Conservation (phyloP, 345 rosid genomes). For the Excoecaria cochinchinensis region DNA sequence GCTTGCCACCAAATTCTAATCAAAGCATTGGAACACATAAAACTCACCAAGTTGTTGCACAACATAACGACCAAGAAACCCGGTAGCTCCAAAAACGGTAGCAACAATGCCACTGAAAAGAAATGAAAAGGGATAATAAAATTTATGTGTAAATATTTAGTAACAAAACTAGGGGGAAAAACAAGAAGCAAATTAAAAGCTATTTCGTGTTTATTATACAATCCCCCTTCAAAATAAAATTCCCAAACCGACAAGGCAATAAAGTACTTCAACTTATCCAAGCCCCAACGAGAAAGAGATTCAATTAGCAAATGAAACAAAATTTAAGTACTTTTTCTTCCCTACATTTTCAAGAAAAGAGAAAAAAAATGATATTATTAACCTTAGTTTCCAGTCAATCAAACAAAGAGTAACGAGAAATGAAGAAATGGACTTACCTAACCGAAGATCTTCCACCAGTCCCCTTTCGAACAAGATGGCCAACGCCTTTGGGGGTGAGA, state of each 20-base stretch:
- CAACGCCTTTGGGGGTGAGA: constrained; percentile 59
- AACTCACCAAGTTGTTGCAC: constrained; percentile 97
- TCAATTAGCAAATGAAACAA: neutral
- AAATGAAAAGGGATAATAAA: neutral
- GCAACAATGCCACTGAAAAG: constrained; percentile 84
- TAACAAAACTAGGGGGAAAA: no score
- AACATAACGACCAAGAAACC: constrained; percentile 96
- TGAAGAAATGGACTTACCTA: constrained; percentile 43
- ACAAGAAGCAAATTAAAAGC: neutral
- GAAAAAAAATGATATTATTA: neutral
- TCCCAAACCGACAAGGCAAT: neutral
- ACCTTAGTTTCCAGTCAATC: neutral
- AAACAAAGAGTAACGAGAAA: neutral
- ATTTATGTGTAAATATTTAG: neutral
- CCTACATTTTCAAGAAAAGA: neutral
- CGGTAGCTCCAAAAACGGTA: constrained; percentile 96
- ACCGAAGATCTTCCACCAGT: constrained; percentile 99
- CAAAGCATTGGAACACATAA: neutral
- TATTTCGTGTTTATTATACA: neutral
- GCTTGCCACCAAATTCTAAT: neutral
- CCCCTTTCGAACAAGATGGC: constrained; percentile 91
- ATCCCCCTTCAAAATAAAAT: neutral
- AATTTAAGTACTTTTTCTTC: neutral
- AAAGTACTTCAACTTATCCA: neutral
- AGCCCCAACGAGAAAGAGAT: neutral